Evolutionary conservation across 495 filamentous ascomycete species (phyloP), one percentile per base, ranked within the genome.

Genomic region (Daldinia concentrica): DNA sequence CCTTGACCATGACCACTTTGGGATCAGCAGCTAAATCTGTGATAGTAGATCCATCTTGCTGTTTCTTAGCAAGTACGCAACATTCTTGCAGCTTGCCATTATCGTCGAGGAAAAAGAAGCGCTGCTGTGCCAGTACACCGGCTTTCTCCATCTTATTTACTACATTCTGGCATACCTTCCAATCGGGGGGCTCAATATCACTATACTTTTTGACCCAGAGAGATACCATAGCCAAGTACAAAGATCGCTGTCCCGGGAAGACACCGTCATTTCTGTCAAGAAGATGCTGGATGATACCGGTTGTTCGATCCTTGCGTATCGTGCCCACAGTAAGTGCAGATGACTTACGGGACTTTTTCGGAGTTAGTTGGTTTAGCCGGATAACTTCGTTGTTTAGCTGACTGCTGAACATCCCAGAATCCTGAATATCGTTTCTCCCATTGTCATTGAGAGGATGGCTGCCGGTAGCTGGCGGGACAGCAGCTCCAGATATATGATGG

Each of bases 161-260:
- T 0, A 89, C 81, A 5, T 79, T 82, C 32, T 82, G 83, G 37
- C 74, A 82, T 14, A 80, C 76, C 43, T 76, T 77, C 27, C 73
- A 71, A 27, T 78, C 76, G 7, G 79, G 81, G 30, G 76, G 76
- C 6, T 64, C 67, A 85, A 74, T 29, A 84, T 90, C 66, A 76
- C 79, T 58, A 78, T 82, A 79, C 86, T 88, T 79, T 64, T 89
- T 88, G 27, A 83, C 78, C 88, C 90, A 93, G 39, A 83, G 78
- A 2, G 82, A 84, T 11, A 84, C 78, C 68, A 93, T 88, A n/a
- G 92, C 89, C 71, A 88, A 86, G 79, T 88, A 91, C 4, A 98
- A 81, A 52, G 92, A 89, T 59, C 85, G 84, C n/a, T 90, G 87
- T 26, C 90, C 88, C 11, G 92, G 92, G 63, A 92, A 94, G 3